phyloP scores from a whole-genome alignment of 2,329 filamentous ascomycete genomes.

The Graphiopsis chlorocephala region DNA sequence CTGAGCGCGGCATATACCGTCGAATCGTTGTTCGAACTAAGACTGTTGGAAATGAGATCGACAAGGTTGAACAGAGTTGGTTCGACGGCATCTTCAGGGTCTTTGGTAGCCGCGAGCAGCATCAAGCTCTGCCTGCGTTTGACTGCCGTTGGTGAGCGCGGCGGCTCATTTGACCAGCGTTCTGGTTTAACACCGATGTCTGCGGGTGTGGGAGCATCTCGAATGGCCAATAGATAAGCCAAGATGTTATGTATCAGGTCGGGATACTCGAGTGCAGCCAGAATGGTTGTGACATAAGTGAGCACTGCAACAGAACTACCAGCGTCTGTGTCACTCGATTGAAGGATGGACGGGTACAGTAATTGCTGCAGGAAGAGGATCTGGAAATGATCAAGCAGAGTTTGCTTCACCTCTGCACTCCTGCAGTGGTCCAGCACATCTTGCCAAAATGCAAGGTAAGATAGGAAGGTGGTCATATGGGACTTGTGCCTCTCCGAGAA shows the following conservation, averaged over 20 bases:
- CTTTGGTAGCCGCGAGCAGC: constrained; percentile 73
- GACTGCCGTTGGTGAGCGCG: constrained; percentile 57
- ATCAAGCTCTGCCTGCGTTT: constrained; percentile 87
- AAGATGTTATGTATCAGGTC: constrained; percentile 93
- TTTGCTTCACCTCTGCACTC: constrained; percentile 87
- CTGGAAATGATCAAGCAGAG: constrained; percentile 92
- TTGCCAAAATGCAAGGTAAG: constrained; percentile 96
- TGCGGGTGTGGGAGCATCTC: constrained; percentile 46
- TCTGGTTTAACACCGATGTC: constrained; percentile 5
- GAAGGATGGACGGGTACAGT: constrained; percentile 90
- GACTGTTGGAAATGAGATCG: constrained; percentile 81
- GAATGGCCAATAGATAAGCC: constrained; percentile 83
- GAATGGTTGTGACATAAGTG: constrained; percentile 85
- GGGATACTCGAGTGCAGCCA: constrained; percentile 87
- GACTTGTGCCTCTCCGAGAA: constrained; percentile 72
- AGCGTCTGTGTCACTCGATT: constrained; percentile 95
- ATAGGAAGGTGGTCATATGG: constrained; percentile 91
- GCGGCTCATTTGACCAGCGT: constrained; percentile 14
- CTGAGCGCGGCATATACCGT: constrained; percentile 88
- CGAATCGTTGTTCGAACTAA: constrained; percentile 80
- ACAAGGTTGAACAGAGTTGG: constrained; percentile 90
- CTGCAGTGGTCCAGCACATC: constrained; percentile 94
- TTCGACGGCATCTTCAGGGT: constrained; percentile 71
- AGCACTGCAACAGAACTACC: constrained; percentile 94
- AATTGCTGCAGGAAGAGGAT: constrained; percentile 94